Conservation (phyloP, 345 rosid species). For the Gossypium stocksii region DNA sequence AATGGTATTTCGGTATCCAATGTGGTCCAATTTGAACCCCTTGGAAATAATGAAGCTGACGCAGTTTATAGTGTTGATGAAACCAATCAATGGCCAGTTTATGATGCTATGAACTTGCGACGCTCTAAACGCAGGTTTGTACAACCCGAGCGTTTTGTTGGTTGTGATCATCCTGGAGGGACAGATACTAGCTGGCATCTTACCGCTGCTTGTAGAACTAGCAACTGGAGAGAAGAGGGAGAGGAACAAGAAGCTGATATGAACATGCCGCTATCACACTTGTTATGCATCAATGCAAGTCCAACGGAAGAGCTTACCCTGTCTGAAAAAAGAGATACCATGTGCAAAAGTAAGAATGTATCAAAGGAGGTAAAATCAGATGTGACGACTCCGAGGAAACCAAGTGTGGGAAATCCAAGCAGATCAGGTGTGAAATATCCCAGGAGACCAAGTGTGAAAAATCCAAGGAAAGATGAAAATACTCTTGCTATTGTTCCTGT, state of each 20-base stretch:
- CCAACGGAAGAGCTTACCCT: slow-evolving; percentile 17
- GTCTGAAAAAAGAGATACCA: slow-evolving; percentile 21
- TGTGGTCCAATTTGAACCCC: slow-evolving; percentile 34
- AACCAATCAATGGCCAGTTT: slow-evolving; percentile 20
- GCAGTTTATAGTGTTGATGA: slow-evolving; percentile 18
- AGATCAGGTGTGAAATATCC: neutral
- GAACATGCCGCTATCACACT: slow-evolving; percentile 48
- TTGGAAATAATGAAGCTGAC: slow-evolving; percentile 20
- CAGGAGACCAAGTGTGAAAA: slow-evolving; percentile 4
- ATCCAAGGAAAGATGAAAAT: slow-evolving; percentile 6
- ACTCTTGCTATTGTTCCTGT: slow-evolving; percentile 56
- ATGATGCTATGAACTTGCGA: slow-evolving; percentile 48
- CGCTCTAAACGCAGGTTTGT: slow-evolving; percentile 66
- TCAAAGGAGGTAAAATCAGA: slow-evolving; percentile 19
- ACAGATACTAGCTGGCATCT: slow-evolving; percentile 42
- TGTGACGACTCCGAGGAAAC: slow-evolving; percentile 17
- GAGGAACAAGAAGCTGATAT: slow-evolving; percentile 37
- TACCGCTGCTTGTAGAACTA: slow-evolving; percentile 37
- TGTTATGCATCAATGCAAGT: slow-evolving; percentile 24
- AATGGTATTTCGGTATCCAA: slow-evolving; percentile 37
- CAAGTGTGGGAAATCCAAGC: neutral
- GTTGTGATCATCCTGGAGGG: slow-evolving; percentile 34
- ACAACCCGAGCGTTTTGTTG: slow-evolving; percentile 61
- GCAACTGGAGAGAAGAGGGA: slow-evolving; percentile 36
- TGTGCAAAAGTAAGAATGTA: slow-evolving; percentile 19